Evolutionary conservation across 805 yeast genomes (phyloP).

Genomic region (Peterozyma toletana): DNA sequence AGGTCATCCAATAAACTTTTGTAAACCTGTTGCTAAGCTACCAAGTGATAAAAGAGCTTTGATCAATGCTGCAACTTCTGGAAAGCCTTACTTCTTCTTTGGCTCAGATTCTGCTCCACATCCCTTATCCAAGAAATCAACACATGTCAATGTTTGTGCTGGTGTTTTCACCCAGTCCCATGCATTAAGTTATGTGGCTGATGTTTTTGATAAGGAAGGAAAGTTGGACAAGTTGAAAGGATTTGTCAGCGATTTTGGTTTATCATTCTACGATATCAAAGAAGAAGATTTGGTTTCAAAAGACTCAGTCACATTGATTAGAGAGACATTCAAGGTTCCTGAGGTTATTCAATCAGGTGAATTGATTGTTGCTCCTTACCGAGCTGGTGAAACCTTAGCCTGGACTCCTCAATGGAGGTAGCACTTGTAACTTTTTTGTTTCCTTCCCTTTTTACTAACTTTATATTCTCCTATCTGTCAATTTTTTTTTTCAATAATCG

Average conservation of each 20-base stretch:
- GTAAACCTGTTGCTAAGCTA: slow-evolving; percentile 96
- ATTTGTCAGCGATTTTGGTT: slow-evolving; percentile 75
- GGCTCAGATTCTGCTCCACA: slow-evolving; percentile 99
- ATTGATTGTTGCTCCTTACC: slow-evolving; percentile 72
- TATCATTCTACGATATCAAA: slow-evolving; percentile 57
- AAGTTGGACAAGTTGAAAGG: slow-evolving; percentile 59
- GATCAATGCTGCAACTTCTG: slow-evolving; percentile 83
- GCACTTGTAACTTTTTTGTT: background rate
- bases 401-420: slow-evolving; percentile 74
- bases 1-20: slow-evolving; percentile 88
- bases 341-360: slow-evolving; percentile 40
- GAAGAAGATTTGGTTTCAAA: slow-evolving; percentile 33
- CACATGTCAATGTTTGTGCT: slow-evolving; percentile 86
- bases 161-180: slow-evolving; percentile 91
- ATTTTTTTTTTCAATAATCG: too few relatives aligned
- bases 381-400: slow-evolving; percentile 65
- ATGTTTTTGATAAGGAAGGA: slow-evolving; percentile 64
- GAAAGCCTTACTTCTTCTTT: slow-evolving; percentile 87
- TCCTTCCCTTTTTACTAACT: background rate
- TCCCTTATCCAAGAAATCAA: slow-evolving; percentile 71
- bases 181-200: slow-evolving; percentile 79
- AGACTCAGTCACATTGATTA: slow-evolving; percentile 49
- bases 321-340: slow-evolving; percentile 50
- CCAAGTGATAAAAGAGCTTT: slow-evolving; percentile 80
- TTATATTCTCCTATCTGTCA: too few relatives aligned